phyloP scores from a whole-genome alignment of 129 eudicot species.

The Solidago caesia region DNA sequence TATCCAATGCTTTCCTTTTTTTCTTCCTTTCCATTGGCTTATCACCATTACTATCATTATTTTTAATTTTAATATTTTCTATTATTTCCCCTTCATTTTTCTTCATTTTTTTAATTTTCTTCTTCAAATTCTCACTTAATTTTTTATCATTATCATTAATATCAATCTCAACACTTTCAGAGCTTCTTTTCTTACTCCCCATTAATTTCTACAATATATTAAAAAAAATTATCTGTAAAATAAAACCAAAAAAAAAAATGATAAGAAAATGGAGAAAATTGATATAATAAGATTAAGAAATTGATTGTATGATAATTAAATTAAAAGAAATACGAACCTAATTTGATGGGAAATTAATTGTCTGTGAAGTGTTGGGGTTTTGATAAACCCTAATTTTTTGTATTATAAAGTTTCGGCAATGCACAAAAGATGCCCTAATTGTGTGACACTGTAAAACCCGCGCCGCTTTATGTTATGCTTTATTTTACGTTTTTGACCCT shows the following conservation, averaged over 20 bases:
- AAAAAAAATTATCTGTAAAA: background rate
- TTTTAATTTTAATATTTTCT: constrained; percentile 18
- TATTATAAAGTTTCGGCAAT: background rate
- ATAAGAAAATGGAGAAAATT: background rate
- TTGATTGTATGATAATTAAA: background rate
- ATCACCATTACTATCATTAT: constrained; percentile 19
- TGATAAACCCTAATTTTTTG: background rate
- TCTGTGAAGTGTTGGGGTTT: background rate
- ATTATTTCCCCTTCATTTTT: constrained; percentile 26
- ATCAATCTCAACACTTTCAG: background rate
- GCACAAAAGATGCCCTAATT: background rate
- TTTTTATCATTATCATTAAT: background rate
- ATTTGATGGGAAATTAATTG: background rate
- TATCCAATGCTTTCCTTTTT: constrained; percentile 65
- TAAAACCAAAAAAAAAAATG: background rate
- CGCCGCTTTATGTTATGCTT: too few relatives aligned
- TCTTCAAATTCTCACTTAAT: background rate
- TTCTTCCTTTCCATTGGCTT: constrained; percentile 88
- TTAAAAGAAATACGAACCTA: background rate
- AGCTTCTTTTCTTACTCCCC: constrained; percentile 10
- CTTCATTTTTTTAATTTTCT: background rate
- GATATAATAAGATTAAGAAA: too few relatives aligned
- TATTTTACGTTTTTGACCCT: too few relatives aligned
- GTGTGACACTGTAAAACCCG: too few relatives aligned
- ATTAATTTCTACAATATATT: background rate